Evolutionary conservation across 106 monocot genomes (phyloP).

Genomic region (Dioscorea alata): DNA sequence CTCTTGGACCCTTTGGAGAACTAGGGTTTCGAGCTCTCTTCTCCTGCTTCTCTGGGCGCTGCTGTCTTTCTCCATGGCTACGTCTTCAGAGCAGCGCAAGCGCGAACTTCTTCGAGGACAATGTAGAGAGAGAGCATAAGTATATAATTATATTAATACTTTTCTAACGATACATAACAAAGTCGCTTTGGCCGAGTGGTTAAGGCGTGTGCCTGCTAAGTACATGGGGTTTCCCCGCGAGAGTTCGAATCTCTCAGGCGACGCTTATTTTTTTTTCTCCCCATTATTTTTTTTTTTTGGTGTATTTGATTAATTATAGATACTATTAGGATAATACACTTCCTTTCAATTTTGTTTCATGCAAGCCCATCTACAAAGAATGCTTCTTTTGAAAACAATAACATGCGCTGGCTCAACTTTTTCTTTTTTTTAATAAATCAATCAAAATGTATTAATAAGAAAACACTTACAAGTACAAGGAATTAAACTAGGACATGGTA

Average conservation of each 20-base stretch:
- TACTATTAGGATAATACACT: too few species aligned
- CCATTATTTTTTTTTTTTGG: too few species aligned
- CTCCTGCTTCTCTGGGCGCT: neutral
- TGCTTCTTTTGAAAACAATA: too few species aligned
- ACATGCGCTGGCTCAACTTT: too few species aligned
- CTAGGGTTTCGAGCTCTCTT: constrained; percentile 31
- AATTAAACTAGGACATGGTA: too few species aligned
- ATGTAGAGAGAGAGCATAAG: neutral
- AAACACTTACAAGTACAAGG: too few species aligned
- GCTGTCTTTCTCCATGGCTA: constrained; percentile 13
- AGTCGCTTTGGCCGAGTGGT: constrained; percentile 71
- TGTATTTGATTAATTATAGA: too few species aligned
- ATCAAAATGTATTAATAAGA: too few species aligned
- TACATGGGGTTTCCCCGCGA: constrained; percentile 89
- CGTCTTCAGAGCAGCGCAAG: neutral
- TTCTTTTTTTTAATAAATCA: too few species aligned
- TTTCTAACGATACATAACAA: neutral
- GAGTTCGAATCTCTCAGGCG: constrained; percentile 99
- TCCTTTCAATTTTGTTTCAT: too few species aligned
- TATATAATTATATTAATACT: too few species aligned
- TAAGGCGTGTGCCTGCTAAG: constrained; percentile 84
- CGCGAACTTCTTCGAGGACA: neutral
- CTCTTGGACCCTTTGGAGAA: constrained; percentile 45
- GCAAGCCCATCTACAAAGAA: too few species aligned
- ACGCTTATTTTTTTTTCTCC: constrained; percentile 12